A percentile compares a stretch with the other conserved stretches of the same genome.
Evolutionary conservation across 441 rosid genomes (phyloP).

Genomic region (Manihot esculenta): DNA sequence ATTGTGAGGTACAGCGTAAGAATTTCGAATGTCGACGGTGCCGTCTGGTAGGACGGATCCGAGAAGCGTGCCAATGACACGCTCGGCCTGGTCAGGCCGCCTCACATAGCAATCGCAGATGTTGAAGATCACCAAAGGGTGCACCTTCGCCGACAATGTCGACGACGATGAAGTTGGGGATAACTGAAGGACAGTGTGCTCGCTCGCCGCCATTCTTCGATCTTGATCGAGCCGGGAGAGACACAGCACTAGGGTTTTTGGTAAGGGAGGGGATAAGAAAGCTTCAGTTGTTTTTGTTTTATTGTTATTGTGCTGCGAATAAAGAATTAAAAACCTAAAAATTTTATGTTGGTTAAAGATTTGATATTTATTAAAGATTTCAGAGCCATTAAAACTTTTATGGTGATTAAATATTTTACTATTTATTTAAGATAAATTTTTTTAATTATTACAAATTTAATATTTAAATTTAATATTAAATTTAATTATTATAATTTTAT

Average conservation of each 20-base stretch:
- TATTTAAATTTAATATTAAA: too few species aligned
- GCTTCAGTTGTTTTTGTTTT: neutral
- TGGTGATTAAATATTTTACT: too few species aligned
- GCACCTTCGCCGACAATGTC: slow-evolving; percentile 58
- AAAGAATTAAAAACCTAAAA: neutral
- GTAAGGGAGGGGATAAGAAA: neutral
- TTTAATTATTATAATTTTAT: too few species aligned
- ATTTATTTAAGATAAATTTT: too few species aligned
- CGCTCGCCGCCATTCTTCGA: slow-evolving; percentile 57
- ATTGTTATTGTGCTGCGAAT: slow-evolving; percentile 14
- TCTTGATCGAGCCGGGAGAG: slow-evolving; percentile 23
- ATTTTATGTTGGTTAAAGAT: too few species aligned
- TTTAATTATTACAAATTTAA: too few species aligned
- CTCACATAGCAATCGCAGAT: slow-evolving; percentile 90
- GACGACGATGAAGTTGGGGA: slow-evolving; percentile 38
- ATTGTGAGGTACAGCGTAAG: slow-evolving; percentile 92
- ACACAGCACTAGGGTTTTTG: slow-evolving; percentile 34
- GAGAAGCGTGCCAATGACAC: slow-evolving; percentile 92
- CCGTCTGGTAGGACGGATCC: slow-evolving; percentile 86
- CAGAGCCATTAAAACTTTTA: too few species aligned
- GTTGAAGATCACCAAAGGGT: slow-evolving; percentile 91
- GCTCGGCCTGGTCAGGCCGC: slow-evolving; percentile 89
- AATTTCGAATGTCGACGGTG: slow-evolving; percentile 91
- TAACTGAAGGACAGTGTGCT: slow-evolving; percentile 69
- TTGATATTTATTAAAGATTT: too few species aligned